Evolutionary conservation across 108 stramenopile genomes (phyloP).

Genomic region (Chaetoceros tenuissimus): DNA sequence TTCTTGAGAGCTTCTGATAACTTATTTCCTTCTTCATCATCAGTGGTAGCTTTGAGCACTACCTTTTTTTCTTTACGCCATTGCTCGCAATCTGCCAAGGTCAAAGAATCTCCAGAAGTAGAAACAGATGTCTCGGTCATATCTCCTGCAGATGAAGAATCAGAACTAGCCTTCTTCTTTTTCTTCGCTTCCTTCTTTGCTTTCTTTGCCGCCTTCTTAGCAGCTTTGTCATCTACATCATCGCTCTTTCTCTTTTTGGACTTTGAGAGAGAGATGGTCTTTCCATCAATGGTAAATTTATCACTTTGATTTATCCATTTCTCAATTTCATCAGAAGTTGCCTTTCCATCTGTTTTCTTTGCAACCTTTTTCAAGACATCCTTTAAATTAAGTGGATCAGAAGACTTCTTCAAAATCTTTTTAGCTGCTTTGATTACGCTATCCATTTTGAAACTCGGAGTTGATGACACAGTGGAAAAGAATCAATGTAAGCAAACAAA

Average conservation of each 20-base stretch:
- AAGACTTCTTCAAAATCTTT: slow-evolving; percentile 60
- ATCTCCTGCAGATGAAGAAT: too few relatives aligned
- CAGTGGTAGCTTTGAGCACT: slow-evolving; percentile 58
- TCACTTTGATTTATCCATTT: slow-evolving; percentile 47
- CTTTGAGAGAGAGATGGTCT: slow-evolving; percentile 32
- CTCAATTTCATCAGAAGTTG: slow-evolving; percentile 37
- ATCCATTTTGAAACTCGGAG: slow-evolving; percentile 1
- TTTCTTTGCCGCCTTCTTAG: slow-evolving; percentile 21
- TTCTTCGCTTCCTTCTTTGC: slow-evolving; percentile 41
- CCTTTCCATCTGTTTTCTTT: slow-evolving; percentile 25
- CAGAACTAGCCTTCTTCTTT: slow-evolving; percentile 14
- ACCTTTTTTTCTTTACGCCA: slow-evolving; percentile 82
- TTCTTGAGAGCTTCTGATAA: slow-evolving; percentile 25
- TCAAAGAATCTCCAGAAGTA: slow-evolving; percentile 9
- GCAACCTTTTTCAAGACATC: slow-evolving; percentile 44
- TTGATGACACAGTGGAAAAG: too few relatives aligned
- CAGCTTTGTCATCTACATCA: slow-evolving; percentile 3
- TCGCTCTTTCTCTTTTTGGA: slow-evolving; percentile 4
- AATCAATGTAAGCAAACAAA: too few relatives aligned
- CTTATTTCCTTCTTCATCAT: slow-evolving; percentile 43
- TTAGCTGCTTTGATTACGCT: slow-evolving; percentile 58
- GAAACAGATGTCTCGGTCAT: slow-evolving; percentile 11
- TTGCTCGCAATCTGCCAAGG: slow-evolving; percentile 21
- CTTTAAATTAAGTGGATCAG: slow-evolving; percentile 67
- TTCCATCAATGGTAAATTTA: slow-evolving; percentile 60